Conservation (phyloP, 2,329 filamentous ascomycete genomes). For the Verruconis gallopava region DNA sequence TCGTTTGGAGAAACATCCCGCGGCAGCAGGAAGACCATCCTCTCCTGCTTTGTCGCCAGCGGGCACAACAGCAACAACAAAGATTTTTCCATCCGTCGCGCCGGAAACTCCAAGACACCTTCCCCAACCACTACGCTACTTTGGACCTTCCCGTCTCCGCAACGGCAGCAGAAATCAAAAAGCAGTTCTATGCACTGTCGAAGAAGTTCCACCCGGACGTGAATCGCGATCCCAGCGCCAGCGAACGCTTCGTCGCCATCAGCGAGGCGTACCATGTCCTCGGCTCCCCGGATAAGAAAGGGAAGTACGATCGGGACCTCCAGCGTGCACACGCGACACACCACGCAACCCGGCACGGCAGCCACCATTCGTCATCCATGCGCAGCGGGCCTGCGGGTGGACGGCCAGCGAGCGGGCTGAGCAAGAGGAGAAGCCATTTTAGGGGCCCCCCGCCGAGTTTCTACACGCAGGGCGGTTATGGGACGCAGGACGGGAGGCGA, state of each 20-base stretch:
- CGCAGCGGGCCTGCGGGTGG: constrained; percentile 48
- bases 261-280: constrained; percentile 74
- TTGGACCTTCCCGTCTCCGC: constrained; percentile 61
- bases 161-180: constrained; percentile 69
- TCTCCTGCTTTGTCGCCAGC: no score
- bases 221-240: constrained; percentile 61
- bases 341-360: constrained; percentile 19
- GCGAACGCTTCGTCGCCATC: constrained; percentile 57
- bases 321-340: constrained; percentile 19
- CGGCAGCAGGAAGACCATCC: no score
- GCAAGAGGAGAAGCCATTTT: constrained; percentile 61
- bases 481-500: constrained; percentile 32
- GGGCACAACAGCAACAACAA: no score
- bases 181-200: constrained; percentile 80
- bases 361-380: constrained; percentile 12
- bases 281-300: constrained; percentile 58
- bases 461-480: constrained; percentile 72
- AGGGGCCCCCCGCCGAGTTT: constrained; percentile 81
- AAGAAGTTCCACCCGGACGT: constrained; percentile 87
- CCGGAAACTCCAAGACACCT: constrained; percentile 20
- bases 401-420: constrained; percentile 69
- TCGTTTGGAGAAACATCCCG: no score
- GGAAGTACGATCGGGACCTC: constrained; percentile 54
- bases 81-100: constrained; percentile 9
- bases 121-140: constrained; percentile 64